Evolutionary conservation across 352 stramenopile genomes (phyloP).

Genomic region (Phytopythium mirpurense): DNA sequence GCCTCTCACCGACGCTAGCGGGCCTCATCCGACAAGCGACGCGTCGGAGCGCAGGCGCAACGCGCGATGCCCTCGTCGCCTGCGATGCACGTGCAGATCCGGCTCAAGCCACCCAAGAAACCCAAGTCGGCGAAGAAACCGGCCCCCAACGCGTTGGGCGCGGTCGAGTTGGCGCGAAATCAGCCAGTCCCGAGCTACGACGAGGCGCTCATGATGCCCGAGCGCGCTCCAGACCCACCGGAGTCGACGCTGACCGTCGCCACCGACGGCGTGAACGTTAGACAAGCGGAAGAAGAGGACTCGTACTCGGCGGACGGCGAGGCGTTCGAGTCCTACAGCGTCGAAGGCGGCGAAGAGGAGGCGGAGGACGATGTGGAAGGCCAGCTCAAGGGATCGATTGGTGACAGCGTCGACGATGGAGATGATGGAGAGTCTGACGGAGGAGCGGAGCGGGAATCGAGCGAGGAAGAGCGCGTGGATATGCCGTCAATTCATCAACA

Average conservation of each 20-base stretch:
- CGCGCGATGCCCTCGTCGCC: slow-evolving; percentile 13
- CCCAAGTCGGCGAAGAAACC: neutral
- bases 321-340: slow-evolving; percentile 30
- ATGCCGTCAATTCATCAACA: neutral
- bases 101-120: slow-evolving; percentile 17
- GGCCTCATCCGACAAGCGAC: too few species aligned
- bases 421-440: neutral
- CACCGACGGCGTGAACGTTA: neutral
- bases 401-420: neutral
- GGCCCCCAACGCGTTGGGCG: too few species aligned
- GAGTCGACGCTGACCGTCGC: neutral
- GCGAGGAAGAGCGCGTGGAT: neutral
- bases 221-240: neutral
- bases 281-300: slow-evolving; percentile 16
- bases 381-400: neutral
- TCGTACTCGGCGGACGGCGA: slow-evolving; percentile 29
- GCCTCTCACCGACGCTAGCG: too few species aligned
- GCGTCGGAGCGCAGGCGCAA: neutral
- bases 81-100: slow-evolving; percentile 25
- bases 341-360: slow-evolving; percentile 5
- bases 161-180: neutral
- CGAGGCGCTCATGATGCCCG: slow-evolving; percentile 30
- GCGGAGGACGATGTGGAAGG: neutral
- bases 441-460: too few species aligned
- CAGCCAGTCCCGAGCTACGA: slow-evolving; percentile 29